These are phyloP conservation scores for apple (Malus domestica) DNA, from an alignment of 306 rosid genomes.

Conservation along the genomic window DNA sequence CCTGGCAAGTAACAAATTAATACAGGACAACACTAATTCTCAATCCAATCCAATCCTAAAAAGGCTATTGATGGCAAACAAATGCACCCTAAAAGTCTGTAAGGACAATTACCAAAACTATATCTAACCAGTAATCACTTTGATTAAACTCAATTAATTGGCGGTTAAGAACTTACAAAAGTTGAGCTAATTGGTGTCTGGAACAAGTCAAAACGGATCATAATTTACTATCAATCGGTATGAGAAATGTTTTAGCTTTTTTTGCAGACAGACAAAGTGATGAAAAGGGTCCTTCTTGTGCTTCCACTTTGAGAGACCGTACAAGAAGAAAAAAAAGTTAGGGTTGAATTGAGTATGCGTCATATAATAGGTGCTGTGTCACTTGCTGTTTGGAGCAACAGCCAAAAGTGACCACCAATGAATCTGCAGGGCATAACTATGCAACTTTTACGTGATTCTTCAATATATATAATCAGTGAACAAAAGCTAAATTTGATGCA, in stretches of 20 bases:
- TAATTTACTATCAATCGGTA: slow-evolving; percentile 2
- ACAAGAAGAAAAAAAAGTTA: slow-evolving; percentile 4
- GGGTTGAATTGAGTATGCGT: neutral
- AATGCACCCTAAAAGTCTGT: neutral
- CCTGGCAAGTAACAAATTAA: no score
- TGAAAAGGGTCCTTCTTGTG: slow-evolving; percentile 8
- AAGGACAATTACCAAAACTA: slow-evolving; percentile 26
- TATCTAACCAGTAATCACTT: slow-evolving; percentile 15
- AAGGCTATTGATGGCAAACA: no score
- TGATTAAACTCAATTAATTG: slow-evolving; percentile 6
- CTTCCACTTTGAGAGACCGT: slow-evolving; percentile 44
- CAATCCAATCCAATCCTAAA: no score
- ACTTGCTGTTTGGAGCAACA: slow-evolving; percentile 7
- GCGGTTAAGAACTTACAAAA: neutral
- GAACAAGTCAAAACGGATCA: slow-evolving; percentile 14
- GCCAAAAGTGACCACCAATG: neutral
- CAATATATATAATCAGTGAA: slow-evolving; percentile 2
- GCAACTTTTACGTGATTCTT: slow-evolving; percentile 7
- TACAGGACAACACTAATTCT: no score
- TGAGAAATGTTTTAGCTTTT: slow-evolving; percentile 12
- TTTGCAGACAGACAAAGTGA: slow-evolving; percentile 24
- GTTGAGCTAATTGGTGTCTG: neutral
- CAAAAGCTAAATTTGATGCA: neutral
- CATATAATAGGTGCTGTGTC: slow-evolving; percentile 7
- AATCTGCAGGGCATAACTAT: slow-evolving; percentile 5